phyloP scores from a whole-genome alignment of 2,329 filamentous ascomycete genomes.

The Colletotrichum lentis region DNA sequence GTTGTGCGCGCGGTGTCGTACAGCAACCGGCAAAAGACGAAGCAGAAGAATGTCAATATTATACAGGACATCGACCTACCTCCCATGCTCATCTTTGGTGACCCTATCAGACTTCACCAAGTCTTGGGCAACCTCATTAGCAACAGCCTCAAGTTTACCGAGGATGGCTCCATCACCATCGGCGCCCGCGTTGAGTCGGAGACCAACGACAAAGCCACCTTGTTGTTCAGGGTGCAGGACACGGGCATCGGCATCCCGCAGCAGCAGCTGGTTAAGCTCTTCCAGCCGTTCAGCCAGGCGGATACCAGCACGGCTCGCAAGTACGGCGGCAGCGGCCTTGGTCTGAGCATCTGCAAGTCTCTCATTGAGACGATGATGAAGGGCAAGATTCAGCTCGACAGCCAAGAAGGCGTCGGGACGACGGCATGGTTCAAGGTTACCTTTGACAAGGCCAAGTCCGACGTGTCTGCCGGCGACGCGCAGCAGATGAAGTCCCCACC shows the following conservation, averaged over 20 bases:
- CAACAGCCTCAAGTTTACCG: constrained; percentile 94
- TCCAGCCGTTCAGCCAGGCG: constrained; percentile 91
- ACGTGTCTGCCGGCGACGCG: constrained; percentile 65
- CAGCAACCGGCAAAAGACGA: constrained; percentile 70
- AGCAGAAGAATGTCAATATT: constrained; percentile 69
- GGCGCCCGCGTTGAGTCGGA: constrained; percentile 77
- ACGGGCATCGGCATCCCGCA: constrained; percentile 91
- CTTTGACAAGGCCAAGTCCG: constrained; percentile 80
- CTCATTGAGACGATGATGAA: constrained; percentile 93
- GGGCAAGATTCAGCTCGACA: constrained; percentile 83
- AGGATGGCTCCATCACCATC: constrained; percentile 85
- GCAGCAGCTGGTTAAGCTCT: constrained; percentile 83
- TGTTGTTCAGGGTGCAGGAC: constrained; percentile 87
- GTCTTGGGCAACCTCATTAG: constrained; percentile 84
- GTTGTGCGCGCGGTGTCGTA: constrained; percentile 72
- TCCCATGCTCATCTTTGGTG: constrained; percentile 75
- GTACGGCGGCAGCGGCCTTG: constrained; percentile 90
- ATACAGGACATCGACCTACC: constrained; percentile 76
- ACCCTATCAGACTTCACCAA: constrained; percentile 72
- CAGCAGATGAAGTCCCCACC: constrained; percentile 51
- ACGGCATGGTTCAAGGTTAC: constrained; percentile 81
- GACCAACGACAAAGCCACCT: constrained; percentile 71
- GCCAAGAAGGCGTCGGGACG: constrained; percentile 74
- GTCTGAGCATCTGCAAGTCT: constrained; percentile 92
- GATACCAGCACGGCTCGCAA: constrained; percentile 89